Base-by-base conservation (phyloP, 129 eudicot species). In the Saussurea involucrata region DNA sequence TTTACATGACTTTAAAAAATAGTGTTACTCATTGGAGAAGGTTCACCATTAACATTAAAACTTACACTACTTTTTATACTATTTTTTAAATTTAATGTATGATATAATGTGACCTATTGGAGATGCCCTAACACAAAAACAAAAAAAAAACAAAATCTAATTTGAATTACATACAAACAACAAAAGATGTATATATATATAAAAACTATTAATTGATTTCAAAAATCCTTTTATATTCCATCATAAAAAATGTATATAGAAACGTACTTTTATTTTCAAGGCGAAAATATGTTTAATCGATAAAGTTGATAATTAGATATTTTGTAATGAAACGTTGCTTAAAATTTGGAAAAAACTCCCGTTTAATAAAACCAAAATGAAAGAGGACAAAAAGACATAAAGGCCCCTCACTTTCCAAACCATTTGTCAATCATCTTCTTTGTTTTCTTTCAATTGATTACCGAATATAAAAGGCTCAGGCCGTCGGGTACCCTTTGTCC, bases 401-500 rank as follows among this genome's bases (percentile, higher is more conserved):
- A 55, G 80, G 46, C 53, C 66, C 74, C 66, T 42, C 32, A 28
- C 25, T 75, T 66, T 55, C 75, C 6, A 34, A 3, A 55, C 17
- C 80, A 22, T 32, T 66, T 34, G 37, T 33, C 34, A 49, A 81
- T 65, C 78, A 71, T 72, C 71, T 71, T 53, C 36, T 75, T 58
- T 78, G 78, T 84, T 57, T 81, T 58, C 58, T 80, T 85, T 63
- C 72, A 65, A 72, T 79, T 63, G 74, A 79, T 79, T 32, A 66
- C 78, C 24, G 40, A 21, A 72, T 77, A 61, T 73, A 82, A 89
- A 87, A 89, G 90, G 78, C 76, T 85, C 67, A 71, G 71, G 24
- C 86, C 92, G 88, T 90, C 90, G 79, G 84, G 85, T 83, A 90
- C 83, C 79, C 27, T 64, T 83, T 85, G 88, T 90, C 86, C 57